Evolutionary conservation across 108 stramenopile species (phyloP), one percentile per base, ranked within the genome.

Genomic region (Skeletonema potamos): DNA sequence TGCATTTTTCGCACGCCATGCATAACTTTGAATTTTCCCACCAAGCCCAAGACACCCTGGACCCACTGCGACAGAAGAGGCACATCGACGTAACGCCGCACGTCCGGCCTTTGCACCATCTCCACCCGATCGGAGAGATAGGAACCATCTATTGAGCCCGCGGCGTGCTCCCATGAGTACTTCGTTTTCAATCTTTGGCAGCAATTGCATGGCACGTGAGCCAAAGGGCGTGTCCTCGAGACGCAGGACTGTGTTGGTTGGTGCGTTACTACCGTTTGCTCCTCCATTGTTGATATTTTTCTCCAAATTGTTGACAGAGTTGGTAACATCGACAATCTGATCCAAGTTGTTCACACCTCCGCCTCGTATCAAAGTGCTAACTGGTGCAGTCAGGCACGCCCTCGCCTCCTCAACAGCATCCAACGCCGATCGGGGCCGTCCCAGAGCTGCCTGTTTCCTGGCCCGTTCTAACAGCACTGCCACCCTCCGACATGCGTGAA

Each of bases 131-230:
- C 94, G 81, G 48, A 95, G 66, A 5, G 87, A 70, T 27, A 92
- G 68, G 64, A 92, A 95, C 94, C 94, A 95, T 36, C 90, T 77
- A 77, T 95, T 95, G 18, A 92, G 68, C 18, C 87, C 89, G 0
- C 94, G 80, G 4, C 89, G 73, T 54, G 94, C 94, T 12, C 87
- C 86, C 82, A 90, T 89, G 15, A 92, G 54, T 8, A 95, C 94
- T 72, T 95, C 92, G 44, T 90, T 92, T 68, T 95, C 94, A 68
- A 95, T 92, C 74, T 92, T 95, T 8, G 94, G 94, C 9, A 95
- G 66, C 79, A 92, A 84, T 65, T 87, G 79, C 63, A 82, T 86
- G 36, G 94, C 94, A n/a, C 92, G 68, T 20, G 73, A 59, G 18
- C 94, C 94, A 82, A 95, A 93, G 29, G 94, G 94, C 3, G 94